Percentiles rank a stretch among this genome's conserved stretches.
Evolutionary conservation across 169 alveolate species (phyloP).

Genomic region (Plasmodium yoelii): DNA sequence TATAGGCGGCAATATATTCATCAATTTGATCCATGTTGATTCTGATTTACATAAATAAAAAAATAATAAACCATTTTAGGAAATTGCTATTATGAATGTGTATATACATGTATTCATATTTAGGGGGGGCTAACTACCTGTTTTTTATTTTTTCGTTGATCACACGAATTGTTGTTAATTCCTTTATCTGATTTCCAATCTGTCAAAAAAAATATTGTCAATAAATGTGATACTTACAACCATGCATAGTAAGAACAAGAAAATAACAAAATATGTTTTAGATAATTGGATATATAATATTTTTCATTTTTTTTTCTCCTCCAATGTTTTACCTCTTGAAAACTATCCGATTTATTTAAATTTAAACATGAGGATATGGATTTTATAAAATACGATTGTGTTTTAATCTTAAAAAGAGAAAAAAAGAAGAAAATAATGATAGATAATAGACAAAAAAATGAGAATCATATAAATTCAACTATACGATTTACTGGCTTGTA

Average conservation of each 20-base stretch:
- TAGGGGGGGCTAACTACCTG: slow-evolving; percentile 11
- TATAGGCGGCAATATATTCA: slow-evolving; percentile 70
- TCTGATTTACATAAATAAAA: neutral
- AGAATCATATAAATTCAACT: neutral
- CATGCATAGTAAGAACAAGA: neutral
- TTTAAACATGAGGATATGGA: slow-evolving; percentile 68
- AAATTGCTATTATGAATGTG: neutral
- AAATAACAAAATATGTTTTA: neutral
- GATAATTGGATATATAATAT: too few species aligned
- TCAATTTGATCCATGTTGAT: slow-evolving; percentile 62
- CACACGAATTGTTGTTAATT: slow-evolving; percentile 21
- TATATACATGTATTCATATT: neutral
- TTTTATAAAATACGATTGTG: slow-evolving; percentile 56
- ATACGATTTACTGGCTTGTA: too few species aligned
- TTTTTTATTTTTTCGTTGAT: slow-evolving; percentile 62
- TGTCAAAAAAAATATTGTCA: slow-evolving; percentile 4
- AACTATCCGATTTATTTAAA: slow-evolving; percentile 53
- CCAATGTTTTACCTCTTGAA: slow-evolving; percentile 37
- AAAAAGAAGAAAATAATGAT: neutral
- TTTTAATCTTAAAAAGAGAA: slow-evolving; percentile 35
- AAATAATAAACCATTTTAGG: neutral
- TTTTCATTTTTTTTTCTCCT: too few species aligned
- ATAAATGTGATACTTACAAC: too few species aligned
- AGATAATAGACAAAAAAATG: neutral
- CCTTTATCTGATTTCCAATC: slow-evolving; percentile 61